phyloP scores from a whole-genome alignment of 208 protist species.

The Acanthamoeba triangularis region DNA sequence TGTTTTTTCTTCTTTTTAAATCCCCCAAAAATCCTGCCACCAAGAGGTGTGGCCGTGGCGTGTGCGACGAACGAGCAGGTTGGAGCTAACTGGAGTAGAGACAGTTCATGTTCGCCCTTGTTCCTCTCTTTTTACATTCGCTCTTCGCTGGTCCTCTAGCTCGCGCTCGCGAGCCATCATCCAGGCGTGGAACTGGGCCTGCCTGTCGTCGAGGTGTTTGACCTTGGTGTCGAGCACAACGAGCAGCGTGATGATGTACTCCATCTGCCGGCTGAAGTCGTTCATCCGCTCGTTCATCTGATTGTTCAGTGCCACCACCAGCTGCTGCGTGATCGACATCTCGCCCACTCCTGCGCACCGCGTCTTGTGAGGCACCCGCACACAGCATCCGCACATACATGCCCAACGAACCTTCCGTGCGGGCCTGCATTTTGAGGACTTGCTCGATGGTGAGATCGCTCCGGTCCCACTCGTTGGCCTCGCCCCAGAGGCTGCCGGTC shows the following conservation, averaged over 20 bases:
- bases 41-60: too few relatives aligned
- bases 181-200: constrained; percentile 40
- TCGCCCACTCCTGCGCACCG: neutral
- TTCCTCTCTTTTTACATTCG: too few relatives aligned
- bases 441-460: constrained; percentile 47
- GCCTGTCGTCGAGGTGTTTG: constrained; percentile 51
- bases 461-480: constrained; percentile 22
- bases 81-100: too few relatives aligned
- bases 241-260: constrained; percentile 56
- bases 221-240: constrained; percentile 63
- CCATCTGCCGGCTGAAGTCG: constrained; percentile 57
- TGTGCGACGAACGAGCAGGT: too few relatives aligned
- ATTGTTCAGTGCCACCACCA: constrained; percentile 64
- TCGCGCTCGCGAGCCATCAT: neutral
- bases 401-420: neutral
- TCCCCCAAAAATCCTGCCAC: too few relatives aligned
- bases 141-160: too few relatives aligned
- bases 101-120: too few relatives aligned
- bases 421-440: constrained; percentile 34
- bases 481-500: constrained; percentile 33
- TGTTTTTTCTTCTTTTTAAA: too few relatives aligned
- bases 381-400: too few relatives aligned
- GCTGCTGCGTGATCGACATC: constrained; percentile 73
- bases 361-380: too few relatives aligned
- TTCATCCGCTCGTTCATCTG: constrained; percentile 74